Evolutionary conservation across 306 rosid species (phyloP), one percentile per base, ranked within the genome.

Genomic region (Sicyos baderoa): DNA sequence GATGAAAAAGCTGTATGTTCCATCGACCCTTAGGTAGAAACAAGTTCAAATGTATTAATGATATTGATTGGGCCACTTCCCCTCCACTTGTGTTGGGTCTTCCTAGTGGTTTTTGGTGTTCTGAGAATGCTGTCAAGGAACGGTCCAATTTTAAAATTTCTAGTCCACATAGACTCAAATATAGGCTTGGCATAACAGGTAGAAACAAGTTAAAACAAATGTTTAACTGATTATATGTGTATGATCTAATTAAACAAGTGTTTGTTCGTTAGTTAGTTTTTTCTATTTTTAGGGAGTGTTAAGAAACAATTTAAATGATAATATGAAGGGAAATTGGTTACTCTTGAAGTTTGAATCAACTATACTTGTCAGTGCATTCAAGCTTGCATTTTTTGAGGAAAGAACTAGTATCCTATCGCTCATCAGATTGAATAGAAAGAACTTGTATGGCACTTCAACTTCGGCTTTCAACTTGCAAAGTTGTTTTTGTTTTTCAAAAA

Each of bases 1-100:
- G 97, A 93, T 54, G 99, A 93, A 76, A 90, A 83, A 84, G 77
- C 84, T 62, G 99, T 93, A 90, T 76, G 99, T 75, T 80, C 72
- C 58, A 13, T 53, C 72, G 40, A 65, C 51, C 47, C 48, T 10
- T 72, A 48, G 68, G 48, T 51, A 13, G 78, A 57, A 70, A 74
- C 42, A 16, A 19, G 47, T 77, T 62, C 66, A 13, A 52, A 12
- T 71, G 53, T 45, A 57, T 4, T 13, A 60, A 16, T 37, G 13
- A 35, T 21, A 60, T 35, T 60, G 48, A 60, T 35, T 21, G 48
- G 67, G 23, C 23, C 7, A 60, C 14, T 17, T 60, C 3, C 67
- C 22, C 23, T 44, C 10, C 52, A 44, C 3, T 27, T 14, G 44
- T 58, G 44, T 58, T 27, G 44, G 44, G 37, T 15, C 29, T 58